These are phyloP conservation scores for Cercospora citrullina DNA, from an alignment of 2,329 filamentous ascomycete species.

Conservation along the genomic window DNA sequence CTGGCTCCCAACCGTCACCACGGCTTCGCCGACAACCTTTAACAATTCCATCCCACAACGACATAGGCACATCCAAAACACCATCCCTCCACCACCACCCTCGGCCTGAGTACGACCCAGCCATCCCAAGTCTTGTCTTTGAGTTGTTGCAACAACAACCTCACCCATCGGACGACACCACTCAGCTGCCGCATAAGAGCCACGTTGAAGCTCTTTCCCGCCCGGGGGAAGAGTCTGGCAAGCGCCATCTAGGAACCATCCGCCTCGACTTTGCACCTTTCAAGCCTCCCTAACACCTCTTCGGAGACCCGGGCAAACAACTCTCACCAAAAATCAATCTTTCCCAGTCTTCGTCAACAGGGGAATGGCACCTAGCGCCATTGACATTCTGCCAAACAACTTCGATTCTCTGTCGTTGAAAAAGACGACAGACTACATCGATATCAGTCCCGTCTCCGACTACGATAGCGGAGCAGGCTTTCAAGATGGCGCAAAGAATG, in stretches of 20 bases:
- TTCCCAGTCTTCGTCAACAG: constrained; percentile 35
- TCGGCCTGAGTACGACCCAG: constrained; percentile 35
- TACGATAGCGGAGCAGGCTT: constrained; percentile 34
- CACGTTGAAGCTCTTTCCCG: constrained; percentile 96
- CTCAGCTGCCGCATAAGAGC: constrained; percentile 99
- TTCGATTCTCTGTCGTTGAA: constrained; percentile 43
- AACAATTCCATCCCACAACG: constrained; percentile 37
- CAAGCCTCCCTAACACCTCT: constrained; percentile 81
- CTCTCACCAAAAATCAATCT: constrained; percentile 21
- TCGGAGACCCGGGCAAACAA: constrained; percentile 29
- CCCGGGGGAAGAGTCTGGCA: constrained; percentile 98
- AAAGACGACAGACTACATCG: constrained; percentile 28
- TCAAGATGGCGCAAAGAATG: constrained; percentile 53
- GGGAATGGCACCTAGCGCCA: constrained; percentile 73
- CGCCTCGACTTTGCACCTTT: constrained; percentile 88
- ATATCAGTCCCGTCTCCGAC: constrained; percentile 26
- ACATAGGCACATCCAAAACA: constrained; percentile 53
- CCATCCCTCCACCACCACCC: constrained; percentile 46
- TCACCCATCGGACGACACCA: constrained; percentile 55
- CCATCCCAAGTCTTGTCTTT: constrained; percentile 48
- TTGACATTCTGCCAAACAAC: constrained; percentile 49
- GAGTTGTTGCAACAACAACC: constrained; percentile 44
- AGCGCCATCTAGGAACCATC: constrained; percentile 69
- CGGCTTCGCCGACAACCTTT: constrained; percentile 47
- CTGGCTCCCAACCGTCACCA: constrained; percentile 36